These are phyloP conservation scores for Eucalyptus sp. DNA, from an alignment of 345 rosid species.

Conservation along the genomic window DNA sequence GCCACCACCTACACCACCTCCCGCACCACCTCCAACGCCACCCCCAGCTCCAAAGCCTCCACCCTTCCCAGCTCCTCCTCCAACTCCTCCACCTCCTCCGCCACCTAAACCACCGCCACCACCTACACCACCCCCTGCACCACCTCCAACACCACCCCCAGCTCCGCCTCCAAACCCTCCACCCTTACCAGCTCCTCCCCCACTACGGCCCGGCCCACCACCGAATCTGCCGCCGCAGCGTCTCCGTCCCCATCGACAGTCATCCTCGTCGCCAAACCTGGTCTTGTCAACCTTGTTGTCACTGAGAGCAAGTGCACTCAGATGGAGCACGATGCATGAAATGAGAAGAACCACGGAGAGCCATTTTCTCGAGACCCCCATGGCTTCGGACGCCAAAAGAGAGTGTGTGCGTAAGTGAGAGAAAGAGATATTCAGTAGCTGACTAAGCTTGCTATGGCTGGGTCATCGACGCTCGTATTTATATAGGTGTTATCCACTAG, in stretches of 20 bases:
- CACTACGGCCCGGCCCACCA: not conserved
- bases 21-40: slow-evolving; percentile 7
- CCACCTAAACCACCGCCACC: not conserved
- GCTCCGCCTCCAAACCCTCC: not conserved
- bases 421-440: not conserved
- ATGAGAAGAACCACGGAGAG: slow-evolving; percentile 10
- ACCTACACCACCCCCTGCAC: slow-evolving; percentile 1
- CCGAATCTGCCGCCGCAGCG: slow-evolving; percentile 1
- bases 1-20: slow-evolving; percentile 30
- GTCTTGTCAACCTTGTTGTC: slow-evolving; percentile 9
- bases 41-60: slow-evolving; percentile 14
- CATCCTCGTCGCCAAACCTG: slow-evolving; percentile 1
- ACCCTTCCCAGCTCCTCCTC: slow-evolving; percentile 2
- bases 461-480: not conserved
- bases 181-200: not conserved
- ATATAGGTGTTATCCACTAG: not conserved
- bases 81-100: not conserved
- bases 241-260: slow-evolving; percentile 4
- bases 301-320: slow-evolving; percentile 2
- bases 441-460: not conserved
- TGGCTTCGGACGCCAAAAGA: not conserved
- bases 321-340: slow-evolving; percentile 6
- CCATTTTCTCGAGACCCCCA: slow-evolving; percentile 17
- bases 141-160: not conserved
- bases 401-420: not conserved